Evolutionary conservation across 2,329 filamentous ascomycete genomes (phyloP).

Genomic region (Fusarium napiforme): DNA sequence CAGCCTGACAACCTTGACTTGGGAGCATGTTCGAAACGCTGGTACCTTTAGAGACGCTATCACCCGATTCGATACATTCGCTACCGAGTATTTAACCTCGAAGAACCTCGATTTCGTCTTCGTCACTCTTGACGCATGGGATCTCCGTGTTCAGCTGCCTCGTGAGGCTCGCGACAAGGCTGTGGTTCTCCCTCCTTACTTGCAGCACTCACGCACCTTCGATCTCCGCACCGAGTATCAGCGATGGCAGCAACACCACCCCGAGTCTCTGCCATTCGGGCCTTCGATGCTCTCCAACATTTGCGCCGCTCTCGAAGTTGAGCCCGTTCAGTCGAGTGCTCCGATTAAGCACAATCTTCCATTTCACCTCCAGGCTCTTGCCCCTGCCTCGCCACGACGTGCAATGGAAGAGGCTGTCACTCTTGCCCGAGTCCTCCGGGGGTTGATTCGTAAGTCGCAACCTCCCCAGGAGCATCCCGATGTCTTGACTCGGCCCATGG

Average conservation of each 20-base stretch:
- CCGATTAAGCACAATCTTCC: conserved; percentile 99
- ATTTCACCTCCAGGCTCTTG: conserved; percentile 95
- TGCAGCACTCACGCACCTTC: conserved; percentile 97
- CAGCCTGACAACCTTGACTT: conserved; percentile 95
- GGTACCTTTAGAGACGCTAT: conserved; percentile 97
- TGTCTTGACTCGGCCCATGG: conserved; percentile 93
- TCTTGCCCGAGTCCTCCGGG: conserved; percentile 88
- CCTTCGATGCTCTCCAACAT: conserved; percentile 97
- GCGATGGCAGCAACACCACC: conserved; percentile 97
- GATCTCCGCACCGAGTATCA: conserved; percentile 98
- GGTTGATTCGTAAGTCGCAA: conserved; percentile 95
- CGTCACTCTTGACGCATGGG: conserved; percentile 98
- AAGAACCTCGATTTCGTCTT: conserved; percentile 98
- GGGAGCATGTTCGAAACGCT: conserved; percentile 98
- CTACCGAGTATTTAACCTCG: conserved; percentile 87
- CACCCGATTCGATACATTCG: conserved; percentile 93
- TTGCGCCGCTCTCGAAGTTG: conserved; percentile 96
- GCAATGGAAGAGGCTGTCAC: conserved; percentile 99
- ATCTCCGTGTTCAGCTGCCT: conserved; percentile 95
- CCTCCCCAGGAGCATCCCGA: conserved; percentile 93
- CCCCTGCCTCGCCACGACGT: conserved; percentile 92
- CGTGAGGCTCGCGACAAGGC: conserved; percentile 98
- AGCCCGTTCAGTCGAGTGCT: conserved; percentile 95
- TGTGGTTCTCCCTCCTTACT: conserved; percentile 93
- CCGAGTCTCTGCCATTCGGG: conserved; percentile 95